A percentile compares a stretch with the other conserved stretches of the same genome.
phyloP scores from a whole-genome alignment of 2,329 filamentous ascomycete genomes.

The Magnaporthiopsis rhizophila region DNA sequence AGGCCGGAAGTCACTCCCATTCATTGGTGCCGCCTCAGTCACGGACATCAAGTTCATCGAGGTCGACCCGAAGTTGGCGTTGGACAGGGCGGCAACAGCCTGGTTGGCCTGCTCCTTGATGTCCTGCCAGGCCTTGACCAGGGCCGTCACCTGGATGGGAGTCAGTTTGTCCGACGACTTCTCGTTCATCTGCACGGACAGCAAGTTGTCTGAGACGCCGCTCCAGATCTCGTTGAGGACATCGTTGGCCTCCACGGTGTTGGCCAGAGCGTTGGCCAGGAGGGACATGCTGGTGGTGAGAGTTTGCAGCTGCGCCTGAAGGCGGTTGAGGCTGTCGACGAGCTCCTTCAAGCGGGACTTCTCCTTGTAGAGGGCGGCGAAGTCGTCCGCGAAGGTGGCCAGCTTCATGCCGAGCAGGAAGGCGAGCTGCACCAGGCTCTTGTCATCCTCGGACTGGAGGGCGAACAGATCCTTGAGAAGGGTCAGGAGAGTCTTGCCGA shows the following conservation, averaged over 20 bases:
- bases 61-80: not conserved
- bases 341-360: not conserved
- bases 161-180: not conserved
- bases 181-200: not conserved
- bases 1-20: not conserved
- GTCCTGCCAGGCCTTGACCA: not conserved
- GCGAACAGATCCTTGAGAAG: not conserved
- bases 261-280: not conserved
- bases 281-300: not conserved
- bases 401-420: not conserved
- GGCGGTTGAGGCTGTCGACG: not conserved
- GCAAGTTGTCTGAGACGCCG: not conserved
- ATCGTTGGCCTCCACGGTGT: not conserved
- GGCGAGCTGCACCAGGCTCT: not conserved
- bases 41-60: not conserved
- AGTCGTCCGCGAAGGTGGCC: not conserved
- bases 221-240: not conserved
- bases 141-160: not conserved
- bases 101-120: not conserved
- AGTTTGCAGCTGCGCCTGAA: not conserved
- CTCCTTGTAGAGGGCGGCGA: not conserved
- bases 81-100: not conserved
- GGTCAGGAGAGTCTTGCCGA: not conserved
- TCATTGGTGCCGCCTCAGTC: not conserved
- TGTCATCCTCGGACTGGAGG: not conserved